These are phyloP conservation scores for Exidia glandulosa DNA, from an alignment of 768 basidiomycete genomes.

Conservation along the genomic window DNA sequence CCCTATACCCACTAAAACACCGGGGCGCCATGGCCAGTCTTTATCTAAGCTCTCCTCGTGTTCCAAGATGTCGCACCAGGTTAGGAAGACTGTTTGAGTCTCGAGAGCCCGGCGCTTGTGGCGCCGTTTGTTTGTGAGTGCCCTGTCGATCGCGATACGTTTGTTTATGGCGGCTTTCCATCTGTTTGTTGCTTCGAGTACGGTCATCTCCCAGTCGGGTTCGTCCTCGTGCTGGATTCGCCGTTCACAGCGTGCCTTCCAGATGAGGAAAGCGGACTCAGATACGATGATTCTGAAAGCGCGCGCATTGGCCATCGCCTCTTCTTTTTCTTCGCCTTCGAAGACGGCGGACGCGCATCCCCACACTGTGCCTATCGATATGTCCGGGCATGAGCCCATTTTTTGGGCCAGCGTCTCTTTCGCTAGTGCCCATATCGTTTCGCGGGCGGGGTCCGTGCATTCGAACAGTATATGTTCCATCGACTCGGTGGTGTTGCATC, in stretches of 20 bases:
- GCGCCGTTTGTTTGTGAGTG: not conserved
- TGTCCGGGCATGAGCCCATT: not conserved
- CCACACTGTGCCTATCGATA: not conserved
- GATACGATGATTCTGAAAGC: not conserved
- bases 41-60: not conserved
- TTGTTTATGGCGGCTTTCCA: not conserved
- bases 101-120: not conserved
- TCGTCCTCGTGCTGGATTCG: not conserved
- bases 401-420: slow-evolving; percentile 1
- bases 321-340: not conserved
- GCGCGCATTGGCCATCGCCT: not conserved
- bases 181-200: not conserved
- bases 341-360: not conserved
- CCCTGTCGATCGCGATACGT: not conserved
- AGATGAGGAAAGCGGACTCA: not conserved
- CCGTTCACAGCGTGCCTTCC: not conserved
- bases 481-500: slow-evolving; percentile 6
- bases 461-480: slow-evolving; percentile 15
- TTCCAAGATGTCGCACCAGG: not conserved
- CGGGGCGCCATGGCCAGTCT: not conserved
- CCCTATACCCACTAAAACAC: not conserved
- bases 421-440: slow-evolving; percentile 7
- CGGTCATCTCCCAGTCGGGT: not conserved
- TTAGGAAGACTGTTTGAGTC: not conserved
- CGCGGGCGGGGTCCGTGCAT: slow-evolving; percentile 10